Percentiles rank a stretch among this genome's conserved stretches.
Evolutionary conservation across 768 basidiomycete species (phyloP).

Genomic region (Trametes cinnabarina): DNA sequence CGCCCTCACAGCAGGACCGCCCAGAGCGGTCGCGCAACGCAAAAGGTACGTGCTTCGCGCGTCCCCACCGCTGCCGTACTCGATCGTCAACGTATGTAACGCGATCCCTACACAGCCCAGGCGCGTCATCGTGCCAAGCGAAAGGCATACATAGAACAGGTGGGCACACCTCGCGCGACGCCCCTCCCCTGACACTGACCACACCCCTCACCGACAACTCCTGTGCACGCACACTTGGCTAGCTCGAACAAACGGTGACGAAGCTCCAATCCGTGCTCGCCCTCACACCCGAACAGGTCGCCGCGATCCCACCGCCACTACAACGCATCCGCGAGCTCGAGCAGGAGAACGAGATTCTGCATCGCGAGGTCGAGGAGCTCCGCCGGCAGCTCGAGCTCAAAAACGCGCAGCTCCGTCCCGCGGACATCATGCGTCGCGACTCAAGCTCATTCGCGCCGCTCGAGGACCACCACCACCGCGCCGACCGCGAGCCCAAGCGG

Average conservation of each 20-base stretch:
- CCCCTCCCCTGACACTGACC: not conserved
- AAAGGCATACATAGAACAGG: constrained; percentile 92
- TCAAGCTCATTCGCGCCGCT: constrained; percentile 11
- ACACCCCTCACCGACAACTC: not conserved
- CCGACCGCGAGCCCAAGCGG: constrained; percentile 29
- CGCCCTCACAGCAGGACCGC: constrained; percentile 14
- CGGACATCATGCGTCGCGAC: constrained; percentile 20
- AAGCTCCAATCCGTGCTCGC: constrained; percentile 77
- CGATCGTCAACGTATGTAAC: not conserved
- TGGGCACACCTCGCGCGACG: constrained; percentile 26
- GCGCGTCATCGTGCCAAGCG: constrained; percentile 88
- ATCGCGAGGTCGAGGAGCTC: constrained; percentile 72
- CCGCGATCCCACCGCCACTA: constrained; percentile 67
- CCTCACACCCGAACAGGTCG: constrained; percentile 71
- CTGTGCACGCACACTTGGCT: constrained; percentile 1
- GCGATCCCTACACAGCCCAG: constrained; percentile 69
- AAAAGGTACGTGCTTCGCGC: constrained; percentile 24
- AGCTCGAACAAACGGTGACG: constrained; percentile 85
- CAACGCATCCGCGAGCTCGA: constrained; percentile 80
- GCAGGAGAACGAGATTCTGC: constrained; percentile 70
- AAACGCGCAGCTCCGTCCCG: constrained; percentile 26
- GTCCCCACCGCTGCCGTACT: not conserved
- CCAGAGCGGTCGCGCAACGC: constrained; percentile 27
- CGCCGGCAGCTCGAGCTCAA: constrained; percentile 53
- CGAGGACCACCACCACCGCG: constrained; percentile 25